phyloP scores from a whole-genome alignment of 2,329 filamentous ascomycete genomes.

The Pyrenochaeta sp. region DNA sequence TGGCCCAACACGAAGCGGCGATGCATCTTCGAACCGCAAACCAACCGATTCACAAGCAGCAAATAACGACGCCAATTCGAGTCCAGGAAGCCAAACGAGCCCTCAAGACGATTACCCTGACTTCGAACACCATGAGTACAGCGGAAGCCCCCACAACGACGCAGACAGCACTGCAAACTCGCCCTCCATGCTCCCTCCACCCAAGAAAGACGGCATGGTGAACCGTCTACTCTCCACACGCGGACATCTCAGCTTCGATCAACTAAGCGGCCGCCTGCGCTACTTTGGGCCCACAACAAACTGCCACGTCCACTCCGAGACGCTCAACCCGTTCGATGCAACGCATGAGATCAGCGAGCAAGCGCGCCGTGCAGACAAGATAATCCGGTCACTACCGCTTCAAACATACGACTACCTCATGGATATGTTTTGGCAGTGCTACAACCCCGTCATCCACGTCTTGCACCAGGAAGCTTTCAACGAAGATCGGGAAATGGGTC shows the following conservation, averaged over 20 bases:
- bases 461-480: conserved; percentile 62
- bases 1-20: conserved; percentile 43
- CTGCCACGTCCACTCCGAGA: conserved; percentile 59
- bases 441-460: conserved; percentile 60
- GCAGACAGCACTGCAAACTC: conserved; percentile 35
- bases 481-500: conserved; percentile 56
- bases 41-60: conserved; percentile 14
- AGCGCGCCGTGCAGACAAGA: conserved; percentile 57
- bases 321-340: conserved; percentile 46
- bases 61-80: conserved; percentile 35
- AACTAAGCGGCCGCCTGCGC: conserved; percentile 59
- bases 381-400: conserved; percentile 56
- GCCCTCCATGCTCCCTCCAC: conserved; percentile 43
- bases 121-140: conserved; percentile 35
- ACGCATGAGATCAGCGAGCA: conserved; percentile 57
- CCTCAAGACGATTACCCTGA: conserved; percentile 35
- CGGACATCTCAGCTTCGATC: conserved; percentile 62
- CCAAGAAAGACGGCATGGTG: conserved; percentile 59
- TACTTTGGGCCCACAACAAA: conserved; percentile 65
- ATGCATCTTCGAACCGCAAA: conserved; percentile 32
- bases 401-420: conserved; percentile 64
- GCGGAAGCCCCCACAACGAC: conserved; percentile 37
- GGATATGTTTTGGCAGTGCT: conserved; percentile 61
- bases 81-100: conserved; percentile 41
- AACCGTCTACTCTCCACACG: conserved; percentile 60